Percentiles rank a stretch among this genome's conserved stretches.
Conservation (phyloP, 805 yeast genomes). For the Yamadazyma sp. region DNA sequence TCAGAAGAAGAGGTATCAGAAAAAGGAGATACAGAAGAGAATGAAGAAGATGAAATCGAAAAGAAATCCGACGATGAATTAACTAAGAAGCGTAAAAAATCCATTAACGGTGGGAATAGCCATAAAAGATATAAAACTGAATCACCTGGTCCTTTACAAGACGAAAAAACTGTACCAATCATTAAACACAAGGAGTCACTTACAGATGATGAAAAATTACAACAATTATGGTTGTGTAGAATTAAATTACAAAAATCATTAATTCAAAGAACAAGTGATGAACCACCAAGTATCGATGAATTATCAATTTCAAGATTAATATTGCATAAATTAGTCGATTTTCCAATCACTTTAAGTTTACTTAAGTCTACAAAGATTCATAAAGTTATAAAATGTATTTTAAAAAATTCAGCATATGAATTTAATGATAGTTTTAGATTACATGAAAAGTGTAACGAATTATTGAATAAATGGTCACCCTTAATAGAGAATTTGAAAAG, state of each 20-base stretch:
- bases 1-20: constrained; percentile 1
- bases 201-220: constrained; percentile 40
- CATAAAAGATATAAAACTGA: constrained; percentile 13
- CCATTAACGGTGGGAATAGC: constrained; percentile 2
- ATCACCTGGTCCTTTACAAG: constrained; percentile 12
- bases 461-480: constrained; percentile 41
- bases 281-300: constrained; percentile 44
- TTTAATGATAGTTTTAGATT: constrained; percentile 43
- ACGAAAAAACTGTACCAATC: neutral
- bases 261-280: constrained; percentile 40
- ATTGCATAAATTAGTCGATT: constrained; percentile 39
- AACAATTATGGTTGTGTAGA: constrained; percentile 47
- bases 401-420: constrained; percentile 36
- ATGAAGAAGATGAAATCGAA: constrained; percentile 2
- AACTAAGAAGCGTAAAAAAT: constrained; percentile 8
- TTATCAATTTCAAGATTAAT: constrained; percentile 39
- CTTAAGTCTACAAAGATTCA: constrained; percentile 47
- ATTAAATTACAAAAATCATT: constrained; percentile 47
- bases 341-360: constrained; percentile 39
- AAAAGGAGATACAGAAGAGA: constrained; percentile 1
- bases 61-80: constrained; percentile 14
- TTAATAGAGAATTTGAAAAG: constrained; percentile 32
- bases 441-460: constrained; percentile 41
- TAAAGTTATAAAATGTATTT: constrained; percentile 49
- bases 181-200: neutral